A percentile compares a stretch with the other conserved stretches of the same genome.
Conservation (phyloP, 139 green algal genomes). For the Tetratostichococcus sp. region DNA sequence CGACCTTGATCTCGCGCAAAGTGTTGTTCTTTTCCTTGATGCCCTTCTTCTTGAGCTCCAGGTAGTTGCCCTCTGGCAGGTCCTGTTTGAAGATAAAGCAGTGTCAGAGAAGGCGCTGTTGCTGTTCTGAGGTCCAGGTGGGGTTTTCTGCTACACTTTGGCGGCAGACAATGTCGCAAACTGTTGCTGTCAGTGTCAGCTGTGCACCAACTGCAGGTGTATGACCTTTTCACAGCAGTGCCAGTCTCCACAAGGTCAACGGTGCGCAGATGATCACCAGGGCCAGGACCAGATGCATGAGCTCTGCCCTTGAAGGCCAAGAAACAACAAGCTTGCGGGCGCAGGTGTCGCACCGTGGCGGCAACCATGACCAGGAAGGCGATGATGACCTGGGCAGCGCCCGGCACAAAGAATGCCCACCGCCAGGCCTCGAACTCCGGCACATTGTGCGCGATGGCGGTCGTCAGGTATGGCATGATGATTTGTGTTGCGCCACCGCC, state of each 20-base stretch:
- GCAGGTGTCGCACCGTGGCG: not conserved
- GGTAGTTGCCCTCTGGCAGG: slow-evolving; percentile 83
- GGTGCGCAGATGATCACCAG: too few species aligned
- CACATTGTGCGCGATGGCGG: slow-evolving; percentile 30
- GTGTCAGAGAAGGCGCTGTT: too few species aligned
- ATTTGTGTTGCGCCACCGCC: slow-evolving; percentile 85
- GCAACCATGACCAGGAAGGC: slow-evolving; percentile 49
- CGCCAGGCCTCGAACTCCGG: slow-evolving; percentile 75
- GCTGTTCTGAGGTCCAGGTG: too few species aligned
- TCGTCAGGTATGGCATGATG: slow-evolving; percentile 88
- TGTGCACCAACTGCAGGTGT: too few species aligned
- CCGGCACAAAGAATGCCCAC: slow-evolving; percentile 85
- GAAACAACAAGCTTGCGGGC: too few species aligned
- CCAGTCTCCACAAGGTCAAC: too few species aligned
- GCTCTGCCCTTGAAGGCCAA: too few species aligned
- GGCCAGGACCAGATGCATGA: too few species aligned
- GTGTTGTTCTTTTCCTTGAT: slow-evolving; percentile 58
- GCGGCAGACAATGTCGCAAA: too few species aligned
- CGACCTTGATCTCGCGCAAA: slow-evolving; percentile 11
- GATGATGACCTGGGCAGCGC: slow-evolving; percentile 60
- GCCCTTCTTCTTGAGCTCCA: slow-evolving; percentile 63
- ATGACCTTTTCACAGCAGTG: too few species aligned
- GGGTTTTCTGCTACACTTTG: too few species aligned
- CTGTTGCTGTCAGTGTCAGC: too few species aligned
- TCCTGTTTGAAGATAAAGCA: slow-evolving; percentile 55